These are phyloP conservation scores for Lophium mytilinum DNA, from an alignment of 495 filamentous ascomycete species.

Conservation along the genomic window DNA sequence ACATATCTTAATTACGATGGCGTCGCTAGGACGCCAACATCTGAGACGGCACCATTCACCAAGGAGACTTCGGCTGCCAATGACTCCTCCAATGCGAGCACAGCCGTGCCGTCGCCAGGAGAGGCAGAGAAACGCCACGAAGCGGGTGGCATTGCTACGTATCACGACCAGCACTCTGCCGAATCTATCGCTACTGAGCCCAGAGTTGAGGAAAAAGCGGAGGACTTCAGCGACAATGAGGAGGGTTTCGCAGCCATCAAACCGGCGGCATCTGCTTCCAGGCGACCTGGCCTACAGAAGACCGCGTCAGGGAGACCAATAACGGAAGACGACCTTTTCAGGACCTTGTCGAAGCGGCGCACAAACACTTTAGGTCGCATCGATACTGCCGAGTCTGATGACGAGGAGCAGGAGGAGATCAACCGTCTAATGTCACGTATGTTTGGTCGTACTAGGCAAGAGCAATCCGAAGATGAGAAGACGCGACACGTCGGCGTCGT, in stretches of 20 bases:
- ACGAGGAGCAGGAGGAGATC: slow-evolving; percentile 52
- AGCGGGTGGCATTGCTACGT: neutral
- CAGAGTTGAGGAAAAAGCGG: neutral
- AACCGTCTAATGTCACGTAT: slow-evolving; percentile 53
- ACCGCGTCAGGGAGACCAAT: slow-evolving; percentile 8
- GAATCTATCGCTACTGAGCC: neutral
- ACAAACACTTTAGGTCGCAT: slow-evolving; percentile 26
- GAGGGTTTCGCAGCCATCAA: slow-evolving; percentile 15
- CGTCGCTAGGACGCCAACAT: neutral
- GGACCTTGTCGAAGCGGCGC: slow-evolving; percentile 43
- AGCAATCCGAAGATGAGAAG: slow-evolving; percentile 59
- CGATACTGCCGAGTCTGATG: slow-evolving; percentile 27
- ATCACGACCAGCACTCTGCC: neutral
- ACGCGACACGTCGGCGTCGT: slow-evolving; percentile 34
- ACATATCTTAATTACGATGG: neutral
- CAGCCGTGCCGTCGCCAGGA: slow-evolving; percentile 10
- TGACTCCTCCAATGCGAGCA: slow-evolving; percentile 5
- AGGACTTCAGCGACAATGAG: slow-evolving; percentile 1
- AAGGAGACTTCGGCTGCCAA: neutral
- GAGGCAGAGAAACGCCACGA: neutral
- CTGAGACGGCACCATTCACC: neutral
- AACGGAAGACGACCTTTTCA: slow-evolving; percentile 46
- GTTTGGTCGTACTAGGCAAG: slow-evolving; percentile 54
- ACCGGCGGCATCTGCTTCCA: neutral
- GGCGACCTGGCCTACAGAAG: slow-evolving; percentile 2